Conservation (phyloP, 1,284 basidiomycete species). For the Vanrija sp. region DNA sequence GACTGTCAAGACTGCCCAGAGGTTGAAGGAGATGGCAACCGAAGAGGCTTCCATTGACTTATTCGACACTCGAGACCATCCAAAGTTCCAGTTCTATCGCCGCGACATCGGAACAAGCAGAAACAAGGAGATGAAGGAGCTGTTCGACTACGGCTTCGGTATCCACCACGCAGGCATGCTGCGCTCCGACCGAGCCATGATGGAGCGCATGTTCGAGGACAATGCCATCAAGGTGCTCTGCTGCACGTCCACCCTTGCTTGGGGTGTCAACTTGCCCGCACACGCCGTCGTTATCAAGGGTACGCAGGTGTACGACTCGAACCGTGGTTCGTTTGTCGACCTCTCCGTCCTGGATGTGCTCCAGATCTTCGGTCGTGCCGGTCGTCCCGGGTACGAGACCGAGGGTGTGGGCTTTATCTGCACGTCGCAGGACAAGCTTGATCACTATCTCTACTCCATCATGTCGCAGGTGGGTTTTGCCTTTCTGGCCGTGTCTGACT, state of each 20-base stretch:
- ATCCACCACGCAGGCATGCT: constrained; percentile 99
- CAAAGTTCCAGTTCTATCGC: constrained; percentile 70
- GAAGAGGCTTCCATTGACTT: constrained; percentile 70
- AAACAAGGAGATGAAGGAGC: constrained; percentile 95
- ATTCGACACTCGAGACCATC: constrained; percentile 76
- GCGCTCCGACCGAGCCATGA: constrained; percentile 87
- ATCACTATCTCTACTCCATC: constrained; percentile 86
- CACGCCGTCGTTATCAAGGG: constrained; percentile 99
- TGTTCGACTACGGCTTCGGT: constrained; percentile 90
- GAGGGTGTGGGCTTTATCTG: constrained; percentile 97
- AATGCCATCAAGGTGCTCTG: constrained; percentile 91
- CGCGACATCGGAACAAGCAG: constrained; percentile 69
- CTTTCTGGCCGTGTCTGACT: not conserved
- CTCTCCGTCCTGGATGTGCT: constrained; percentile 93
- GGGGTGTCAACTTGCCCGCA: constrained; percentile 99
- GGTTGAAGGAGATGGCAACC: constrained; percentile 75
- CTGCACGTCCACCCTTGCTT: constrained; percentile 96
- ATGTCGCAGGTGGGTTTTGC: constrained; percentile 66
- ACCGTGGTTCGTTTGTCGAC: constrained; percentile 84
- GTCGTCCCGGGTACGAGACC: constrained; percentile 89
- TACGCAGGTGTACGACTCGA: constrained; percentile 91
- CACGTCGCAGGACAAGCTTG: constrained; percentile 86
- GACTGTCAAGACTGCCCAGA: constrained; percentile 87
- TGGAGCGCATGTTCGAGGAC: constrained; percentile 91
- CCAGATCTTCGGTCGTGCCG: constrained; percentile 90